Evolutionary conservation across 2,329 filamentous ascomycete species (phyloP), one percentile per base, ranked within the genome.

Genomic region (Curvularia spicifera): DNA sequence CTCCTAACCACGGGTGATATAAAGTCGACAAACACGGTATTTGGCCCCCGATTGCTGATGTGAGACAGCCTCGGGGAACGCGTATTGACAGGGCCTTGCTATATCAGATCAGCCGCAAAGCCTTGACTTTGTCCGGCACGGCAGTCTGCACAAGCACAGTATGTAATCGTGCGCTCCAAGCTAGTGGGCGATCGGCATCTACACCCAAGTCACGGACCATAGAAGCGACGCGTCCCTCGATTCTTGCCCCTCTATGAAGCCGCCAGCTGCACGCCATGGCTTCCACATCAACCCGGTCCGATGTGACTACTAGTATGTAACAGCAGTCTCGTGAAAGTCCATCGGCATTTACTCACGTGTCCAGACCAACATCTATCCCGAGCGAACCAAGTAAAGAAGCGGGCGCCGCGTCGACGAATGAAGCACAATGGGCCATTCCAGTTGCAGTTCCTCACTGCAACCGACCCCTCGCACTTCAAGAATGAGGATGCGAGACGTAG

Each of bases 381-480:
- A 39, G 26, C 29, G 5, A 10, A 24, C 8, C 40, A 57, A 50
- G 9, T 35, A 3, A 60, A 60, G 40, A 31, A 54, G 1, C 59
- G 56, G 43, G 55, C 51, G 4, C 65, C 60, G 13, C 64, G 65
- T 9, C 64, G 59, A 29, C 51, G 59, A n/a, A 40, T 44, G 12
- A 73, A 67, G 54, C 69, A 69, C 40, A 58, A 69, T 58, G 71
- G 67, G 8, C 66, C 64, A 18, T 69, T 69, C 2, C 65, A 71
- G 60, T 51, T 71, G n/a, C 71, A 71, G 33, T 74, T 75, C 28
- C 50, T 75, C 10, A 71, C 69, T 2, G 72, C 70, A 26, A 75
- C 71, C 33, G 61, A 73, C 45, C 73, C 64, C 1, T 66, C 70
- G 5, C 65, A 75, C 12, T 76, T 76, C 59, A 74, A 68, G 26